Evolutionary conservation across 306 rosid species (phyloP).

Genomic region (Aeschynomene evenia): DNA sequence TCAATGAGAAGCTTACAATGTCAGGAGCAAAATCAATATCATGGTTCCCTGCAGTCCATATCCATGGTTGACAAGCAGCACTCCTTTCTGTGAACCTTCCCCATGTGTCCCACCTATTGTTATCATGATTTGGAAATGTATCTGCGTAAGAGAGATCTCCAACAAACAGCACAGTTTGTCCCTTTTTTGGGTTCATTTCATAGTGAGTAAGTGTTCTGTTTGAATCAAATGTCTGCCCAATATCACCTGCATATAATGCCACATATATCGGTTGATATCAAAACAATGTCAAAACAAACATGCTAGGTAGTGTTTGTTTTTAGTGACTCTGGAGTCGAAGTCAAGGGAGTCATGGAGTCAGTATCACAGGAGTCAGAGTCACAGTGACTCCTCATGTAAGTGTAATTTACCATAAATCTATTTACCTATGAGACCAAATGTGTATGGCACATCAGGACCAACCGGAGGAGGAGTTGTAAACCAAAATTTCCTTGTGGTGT

Average conservation of each 20-base stretch:
- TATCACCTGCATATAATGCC: conserved; percentile 58
- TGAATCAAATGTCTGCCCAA: conserved; percentile 88
- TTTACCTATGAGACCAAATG: not conserved
- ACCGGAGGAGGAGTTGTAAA: not conserved
- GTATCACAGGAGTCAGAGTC: too few relatives aligned
- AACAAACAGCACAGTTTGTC: conserved; percentile 61
- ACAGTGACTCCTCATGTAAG: too few relatives aligned
- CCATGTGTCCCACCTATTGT: conserved; percentile 85
- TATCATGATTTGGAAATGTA: conserved; percentile 62
- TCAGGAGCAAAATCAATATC: conserved; percentile 73
- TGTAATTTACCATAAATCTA: too few relatives aligned
- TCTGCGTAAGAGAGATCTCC: conserved; percentile 94
- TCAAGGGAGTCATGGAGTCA: too few relatives aligned
- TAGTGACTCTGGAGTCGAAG: too few relatives aligned
- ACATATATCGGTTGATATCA: too few relatives aligned
- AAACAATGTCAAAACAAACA: too few relatives aligned
- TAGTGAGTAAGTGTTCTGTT: conserved; percentile 74
- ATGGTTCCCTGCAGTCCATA: conserved; percentile 94
- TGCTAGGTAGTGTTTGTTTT: too few relatives aligned
- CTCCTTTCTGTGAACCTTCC: conserved; percentile 84
- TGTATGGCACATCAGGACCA: not conserved
- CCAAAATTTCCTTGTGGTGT: not conserved
- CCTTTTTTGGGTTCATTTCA: conserved; percentile 57
- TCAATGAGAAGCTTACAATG: conserved; percentile 49
- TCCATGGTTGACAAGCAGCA: conserved; percentile 95